Percentiles rank a stretch among this genome's conserved stretches.
These are phyloP conservation scores for Termitomyces sp. DNA, from an alignment of 768 basidiomycete genomes.

Conservation along the genomic window DNA sequence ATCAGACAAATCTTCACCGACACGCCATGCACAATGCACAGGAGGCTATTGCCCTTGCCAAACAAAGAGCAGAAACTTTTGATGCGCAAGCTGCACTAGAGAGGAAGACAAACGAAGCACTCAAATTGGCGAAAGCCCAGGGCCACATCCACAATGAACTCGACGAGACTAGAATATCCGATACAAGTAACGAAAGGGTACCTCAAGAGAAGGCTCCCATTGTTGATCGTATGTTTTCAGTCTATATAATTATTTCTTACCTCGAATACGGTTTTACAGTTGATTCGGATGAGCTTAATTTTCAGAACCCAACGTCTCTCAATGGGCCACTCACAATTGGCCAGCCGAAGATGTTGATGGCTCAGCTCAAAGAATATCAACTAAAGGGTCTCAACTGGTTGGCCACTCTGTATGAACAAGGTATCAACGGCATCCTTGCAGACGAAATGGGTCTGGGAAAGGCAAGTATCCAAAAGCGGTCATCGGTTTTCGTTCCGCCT, in stretches of 20 bases:
- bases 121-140: slow-evolving; percentile 58
- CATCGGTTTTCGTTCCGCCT: neutral
- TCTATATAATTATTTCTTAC: neutral
- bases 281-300: slow-evolving; percentile 96
- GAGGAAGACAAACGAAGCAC: slow-evolving; percentile 74
- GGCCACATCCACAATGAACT: slow-evolving; percentile 41
- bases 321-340: slow-evolving; percentile 78
- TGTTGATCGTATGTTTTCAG: slow-evolving; percentile 53
- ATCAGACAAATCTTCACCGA: slow-evolving; percentile 76
- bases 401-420: slow-evolving; percentile 95
- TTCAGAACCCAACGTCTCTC: slow-evolving; percentile 95
- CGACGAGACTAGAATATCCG: slow-evolving; percentile 38
- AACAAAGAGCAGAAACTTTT: slow-evolving; percentile 76
- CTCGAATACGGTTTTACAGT: slow-evolving; percentile 37
- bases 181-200: slow-evolving; percentile 22
- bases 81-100: slow-evolving; percentile 79
- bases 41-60: slow-evolving; percentile 77
- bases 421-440: slow-evolving; percentile 98
- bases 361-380: slow-evolving; percentile 96
- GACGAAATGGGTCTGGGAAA: slow-evolving; percentile 98
- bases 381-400: slow-evolving; percentile 98
- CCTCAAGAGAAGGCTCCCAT: slow-evolving; percentile 41
- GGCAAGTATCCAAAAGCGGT: slow-evolving; percentile 29
- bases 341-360: slow-evolving; percentile 95
- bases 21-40: slow-evolving; percentile 90